phyloP scores from a whole-genome alignment of 2,329 filamentous ascomycete species.

The Aulographum hederae region DNA sequence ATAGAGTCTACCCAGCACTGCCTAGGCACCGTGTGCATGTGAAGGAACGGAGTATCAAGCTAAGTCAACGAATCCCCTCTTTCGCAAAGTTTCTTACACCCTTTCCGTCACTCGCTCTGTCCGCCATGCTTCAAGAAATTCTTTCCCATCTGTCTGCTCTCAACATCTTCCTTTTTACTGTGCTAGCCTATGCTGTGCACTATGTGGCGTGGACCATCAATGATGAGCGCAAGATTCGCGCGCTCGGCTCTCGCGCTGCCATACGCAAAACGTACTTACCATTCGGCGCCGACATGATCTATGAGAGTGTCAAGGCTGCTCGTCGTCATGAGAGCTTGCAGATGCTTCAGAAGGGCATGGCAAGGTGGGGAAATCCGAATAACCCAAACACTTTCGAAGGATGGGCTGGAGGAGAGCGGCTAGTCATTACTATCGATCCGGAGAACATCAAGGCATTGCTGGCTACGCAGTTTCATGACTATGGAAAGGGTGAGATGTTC shows the following conservation, averaged over 20 bases:
- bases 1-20: no score
- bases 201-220: constrained; percentile 8
- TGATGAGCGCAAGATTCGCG: constrained; percentile 18
- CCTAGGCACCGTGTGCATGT: no score
- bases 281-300: constrained; percentile 45
- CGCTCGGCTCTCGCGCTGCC: constrained; percentile 26
- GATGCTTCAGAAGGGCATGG: constrained; percentile 40
- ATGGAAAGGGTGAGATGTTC: constrained; percentile 63
- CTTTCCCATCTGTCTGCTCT: constrained; percentile 9
- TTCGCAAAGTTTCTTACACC: no score
- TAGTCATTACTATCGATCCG: constrained; percentile 61
- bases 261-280: constrained; percentile 19
- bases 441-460: constrained; percentile 85
- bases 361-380: constrained; percentile 15
- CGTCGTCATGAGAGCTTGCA: constrained; percentile 31
- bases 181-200: neutral
- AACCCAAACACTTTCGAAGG: constrained; percentile 41
- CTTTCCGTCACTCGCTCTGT: no score
- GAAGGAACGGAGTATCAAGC: no score
- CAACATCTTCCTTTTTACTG: constrained; percentile 9
- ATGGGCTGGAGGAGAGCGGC: constrained; percentile 34
- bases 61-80: no score
- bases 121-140: constrained; percentile 11
- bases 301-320: constrained; percentile 33
- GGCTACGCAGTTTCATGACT: constrained; percentile 73